Evolutionary conservation across 208 protist species (phyloP), one percentile per base, ranked within the genome.

Genomic region (Phytomonas sp.): DNA sequence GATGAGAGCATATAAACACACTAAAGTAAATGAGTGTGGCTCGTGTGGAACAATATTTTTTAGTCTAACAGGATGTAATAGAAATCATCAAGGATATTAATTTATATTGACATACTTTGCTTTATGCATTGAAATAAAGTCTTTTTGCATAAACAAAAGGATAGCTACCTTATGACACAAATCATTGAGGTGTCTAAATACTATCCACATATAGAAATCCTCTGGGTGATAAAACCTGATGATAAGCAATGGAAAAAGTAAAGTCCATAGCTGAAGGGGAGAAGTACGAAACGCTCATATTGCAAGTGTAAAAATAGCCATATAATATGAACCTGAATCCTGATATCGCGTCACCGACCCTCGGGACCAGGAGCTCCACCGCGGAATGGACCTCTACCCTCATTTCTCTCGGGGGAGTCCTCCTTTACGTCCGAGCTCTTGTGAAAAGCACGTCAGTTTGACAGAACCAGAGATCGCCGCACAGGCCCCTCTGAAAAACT

Each of bases 181-280:
- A 4, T 36, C 59, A 42, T 75, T 70, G n/a, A 90, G 56, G 56
- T 93, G 84, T 0, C 62, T 64, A 34, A 88, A 79, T 8, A 71
- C 60, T 0, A 84, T 33, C 29, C 82, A 66, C 80, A 90, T 79
- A 73, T 88, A 90, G 70, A 81, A 81, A 61, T 93, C 84, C 45
- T 86, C 78, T 30, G 79, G 68, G 23, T 80, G 31, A 61, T 83
- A 85, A 45, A 87, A 66, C 26, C 69, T 77, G 52, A 83, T 71
- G 34, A 73, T 59, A 59, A 81, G 75, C 30, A 49, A 29, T 33
- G 86, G 14, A 23, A 76, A 76, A n/a, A 86, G 37, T 1, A 89
- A 19, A n/a, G 70, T 64, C 71, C 77, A 81, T 52, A 90, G 29
- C n/a, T 0, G 74, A 68, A n/a, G 83, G 49, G 49, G 88, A 71